A percentile compares a stretch with the other conserved stretches of the same genome.
Evolutionary conservation across 306 rosid genomes (phyloP).

Genomic region (Cicer arietinum): DNA sequence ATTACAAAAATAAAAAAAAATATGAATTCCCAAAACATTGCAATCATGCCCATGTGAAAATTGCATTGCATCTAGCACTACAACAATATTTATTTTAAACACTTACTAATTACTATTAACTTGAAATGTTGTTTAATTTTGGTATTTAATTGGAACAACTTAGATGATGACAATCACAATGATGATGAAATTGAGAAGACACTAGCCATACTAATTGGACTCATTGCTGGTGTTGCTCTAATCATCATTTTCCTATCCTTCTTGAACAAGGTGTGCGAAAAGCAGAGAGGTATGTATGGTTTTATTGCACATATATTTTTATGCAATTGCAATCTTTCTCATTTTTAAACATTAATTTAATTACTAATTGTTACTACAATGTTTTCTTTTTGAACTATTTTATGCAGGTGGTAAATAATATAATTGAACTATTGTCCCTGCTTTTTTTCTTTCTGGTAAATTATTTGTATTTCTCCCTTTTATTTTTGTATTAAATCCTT

Average conservation of each 20-base stretch:
- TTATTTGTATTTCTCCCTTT: conserved; percentile 37
- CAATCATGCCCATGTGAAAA: not conserved
- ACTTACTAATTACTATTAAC: not conserved
- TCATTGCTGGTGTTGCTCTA: conserved; percentile 76
- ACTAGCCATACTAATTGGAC: conserved; percentile 78
- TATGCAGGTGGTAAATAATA: conserved; percentile 70
- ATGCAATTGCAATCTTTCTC: not conserved
- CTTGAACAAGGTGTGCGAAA: conserved; percentile 55
- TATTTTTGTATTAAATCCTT: conserved; percentile 38
- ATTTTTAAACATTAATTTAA: not conserved
- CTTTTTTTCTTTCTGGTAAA: conserved; percentile 45
- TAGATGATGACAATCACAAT: conserved; percentile 42
- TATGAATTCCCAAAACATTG: conserved; percentile 4
- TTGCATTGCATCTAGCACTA: not conserved
- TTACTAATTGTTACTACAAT: not conserved
- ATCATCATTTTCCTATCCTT: conserved; percentile 66
- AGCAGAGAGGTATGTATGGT: conserved; percentile 47
- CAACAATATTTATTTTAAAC: not conserved
- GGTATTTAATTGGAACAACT: conserved; percentile 19
- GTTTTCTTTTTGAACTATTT: conserved; percentile 31
- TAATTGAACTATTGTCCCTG: conserved; percentile 38
- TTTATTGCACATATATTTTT: not conserved
- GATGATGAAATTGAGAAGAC: conserved; percentile 70
- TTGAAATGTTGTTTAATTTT: conserved; percentile 34
- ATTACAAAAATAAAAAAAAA: not conserved